Evolutionary conservation across 345 rosid genomes (phyloP).

Genomic region (Pseudoturritis turrita): DNA sequence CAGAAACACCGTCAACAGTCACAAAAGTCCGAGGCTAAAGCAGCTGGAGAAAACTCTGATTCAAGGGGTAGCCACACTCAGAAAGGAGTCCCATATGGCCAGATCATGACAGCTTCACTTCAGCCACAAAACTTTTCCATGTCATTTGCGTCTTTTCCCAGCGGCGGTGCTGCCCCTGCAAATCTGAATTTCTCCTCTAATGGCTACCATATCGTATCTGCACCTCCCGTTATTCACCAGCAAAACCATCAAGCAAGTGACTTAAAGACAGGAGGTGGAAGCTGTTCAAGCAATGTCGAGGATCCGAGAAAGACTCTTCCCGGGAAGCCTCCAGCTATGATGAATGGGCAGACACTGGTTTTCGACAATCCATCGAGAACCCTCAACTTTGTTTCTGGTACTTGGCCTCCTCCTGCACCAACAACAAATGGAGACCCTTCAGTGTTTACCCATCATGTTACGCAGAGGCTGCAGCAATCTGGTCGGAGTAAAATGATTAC

Average conservation of each 20-base stretch:
- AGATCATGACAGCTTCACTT: slow-evolving; percentile 31
- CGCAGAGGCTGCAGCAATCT: slow-evolving; percentile 39
- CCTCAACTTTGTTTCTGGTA: slow-evolving; percentile 48
- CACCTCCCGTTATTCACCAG: slow-evolving; percentile 32
- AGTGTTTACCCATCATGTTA: slow-evolving; percentile 28
- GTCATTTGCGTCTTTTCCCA: slow-evolving; percentile 41
- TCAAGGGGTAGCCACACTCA: slow-evolving; percentile 21
- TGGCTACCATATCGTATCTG: slow-evolving; percentile 39
- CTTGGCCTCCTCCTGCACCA: slow-evolving; percentile 38
- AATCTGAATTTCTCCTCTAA: slow-evolving; percentile 47
- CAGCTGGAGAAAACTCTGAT: slow-evolving; percentile 32
- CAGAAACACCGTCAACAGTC: slow-evolving; percentile 38
- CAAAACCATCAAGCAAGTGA: slow-evolving; percentile 41
- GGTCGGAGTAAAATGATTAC: slow-evolving; percentile 31
- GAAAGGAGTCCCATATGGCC: slow-evolving; percentile 36
- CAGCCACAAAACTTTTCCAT: slow-evolving; percentile 47
- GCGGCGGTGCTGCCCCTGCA: slow-evolving; percentile 33
- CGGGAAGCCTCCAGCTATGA: slow-evolving; percentile 30
- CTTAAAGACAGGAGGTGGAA: slow-evolving; percentile 37
- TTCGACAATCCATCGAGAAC: slow-evolving; percentile 49
- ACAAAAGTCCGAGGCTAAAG: slow-evolving; percentile 38
- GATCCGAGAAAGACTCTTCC: slow-evolving; percentile 33
- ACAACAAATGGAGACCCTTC: slow-evolving; percentile 27
- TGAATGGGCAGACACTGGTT: slow-evolving; percentile 41
- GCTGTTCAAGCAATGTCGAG: slow-evolving; percentile 28